A percentile compares a stretch with the other conserved stretches of the same genome.
phyloP scores from a whole-genome alignment of 73 alveolate genomes.

The Paramecium biaurelia region DNA sequence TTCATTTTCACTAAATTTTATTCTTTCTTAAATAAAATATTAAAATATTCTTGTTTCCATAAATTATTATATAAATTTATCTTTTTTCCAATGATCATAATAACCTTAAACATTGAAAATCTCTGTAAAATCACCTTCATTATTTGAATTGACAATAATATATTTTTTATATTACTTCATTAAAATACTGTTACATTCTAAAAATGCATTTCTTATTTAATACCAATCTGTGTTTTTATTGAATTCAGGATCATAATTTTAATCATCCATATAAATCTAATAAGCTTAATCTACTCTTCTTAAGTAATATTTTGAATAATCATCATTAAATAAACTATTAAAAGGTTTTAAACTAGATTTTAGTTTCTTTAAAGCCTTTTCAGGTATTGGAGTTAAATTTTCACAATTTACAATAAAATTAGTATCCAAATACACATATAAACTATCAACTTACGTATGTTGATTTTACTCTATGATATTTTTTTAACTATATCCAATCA shows the following conservation, averaged over 20 bases:
- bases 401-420: constrained; percentile 51
- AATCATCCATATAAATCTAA: constrained; percentile 19
- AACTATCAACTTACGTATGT: constrained; percentile 17
- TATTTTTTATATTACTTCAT: constrained; percentile 53
- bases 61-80: constrained; percentile 43
- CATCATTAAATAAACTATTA: constrained; percentile 4
- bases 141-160: background rate
- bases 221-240: background rate
- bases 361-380: constrained; percentile 32
- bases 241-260: constrained; percentile 26
- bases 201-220: constrained; percentile 59
- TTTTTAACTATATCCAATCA: constrained; percentile 52
- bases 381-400: constrained; percentile 43
- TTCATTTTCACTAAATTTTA: constrained; percentile 9
- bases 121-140: constrained; percentile 40
- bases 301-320: background rate
- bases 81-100: constrained; percentile 46
- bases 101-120: constrained; percentile 14
- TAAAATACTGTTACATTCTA: constrained; percentile 38
- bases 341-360: constrained; percentile 24
- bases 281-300: constrained; percentile 35
- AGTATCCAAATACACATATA: constrained; percentile 62
- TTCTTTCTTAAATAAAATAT: constrained; percentile 48
- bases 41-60: constrained; percentile 58
- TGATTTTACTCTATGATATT: background rate